Evolutionary conservation across 306 rosid species (phyloP).

Genomic region (Chamaecrista fasciculata): DNA sequence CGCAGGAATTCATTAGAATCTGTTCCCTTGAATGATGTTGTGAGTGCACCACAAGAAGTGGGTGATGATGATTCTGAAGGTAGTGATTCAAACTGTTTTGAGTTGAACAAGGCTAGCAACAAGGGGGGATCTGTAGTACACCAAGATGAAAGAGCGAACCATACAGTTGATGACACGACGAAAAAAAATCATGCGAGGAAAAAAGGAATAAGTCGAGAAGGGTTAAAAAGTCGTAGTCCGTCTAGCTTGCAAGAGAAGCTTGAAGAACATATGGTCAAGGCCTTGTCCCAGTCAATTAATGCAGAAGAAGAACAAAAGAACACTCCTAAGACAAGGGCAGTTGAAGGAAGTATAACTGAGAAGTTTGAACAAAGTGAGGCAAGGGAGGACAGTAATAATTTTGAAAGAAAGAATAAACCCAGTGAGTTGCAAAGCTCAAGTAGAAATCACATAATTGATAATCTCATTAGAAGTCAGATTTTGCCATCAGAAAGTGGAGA

Average conservation of each 20-base stretch:
- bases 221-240: slow-evolving; percentile 60
- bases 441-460: slow-evolving; percentile 51
- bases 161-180: slow-evolving; percentile 36
- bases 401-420: slow-evolving; percentile 43
- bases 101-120: slow-evolving; percentile 69
- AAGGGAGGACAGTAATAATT: slow-evolving; percentile 33
- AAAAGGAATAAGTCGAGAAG: slow-evolving; percentile 44
- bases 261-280: slow-evolving; percentile 81
- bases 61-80: slow-evolving; percentile 57
- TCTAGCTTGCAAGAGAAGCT: slow-evolving; percentile 76
- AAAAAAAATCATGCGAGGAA: slow-evolving; percentile 49
- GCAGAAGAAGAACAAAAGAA: slow-evolving; percentile 43
- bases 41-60: slow-evolving; percentile 48
- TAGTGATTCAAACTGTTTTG: slow-evolving; percentile 93
- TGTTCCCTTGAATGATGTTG: slow-evolving; percentile 45
- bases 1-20: slow-evolving; percentile 60
- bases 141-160: slow-evolving; percentile 39
- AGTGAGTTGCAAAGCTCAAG: slow-evolving; percentile 44
- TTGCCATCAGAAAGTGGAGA: slow-evolving; percentile 58
- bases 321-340: slow-evolving; percentile 36
- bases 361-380: slow-evolving; percentile 40
- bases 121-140: slow-evolving; percentile 38
- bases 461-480: slow-evolving; percentile 57
- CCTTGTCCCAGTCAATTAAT: slow-evolving; percentile 50
- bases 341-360: slow-evolving; percentile 44